These are phyloP conservation scores for Coemansia sp. DNA, from an alignment of 192 early-diverging fungal species.

Conservation along the genomic window DNA sequence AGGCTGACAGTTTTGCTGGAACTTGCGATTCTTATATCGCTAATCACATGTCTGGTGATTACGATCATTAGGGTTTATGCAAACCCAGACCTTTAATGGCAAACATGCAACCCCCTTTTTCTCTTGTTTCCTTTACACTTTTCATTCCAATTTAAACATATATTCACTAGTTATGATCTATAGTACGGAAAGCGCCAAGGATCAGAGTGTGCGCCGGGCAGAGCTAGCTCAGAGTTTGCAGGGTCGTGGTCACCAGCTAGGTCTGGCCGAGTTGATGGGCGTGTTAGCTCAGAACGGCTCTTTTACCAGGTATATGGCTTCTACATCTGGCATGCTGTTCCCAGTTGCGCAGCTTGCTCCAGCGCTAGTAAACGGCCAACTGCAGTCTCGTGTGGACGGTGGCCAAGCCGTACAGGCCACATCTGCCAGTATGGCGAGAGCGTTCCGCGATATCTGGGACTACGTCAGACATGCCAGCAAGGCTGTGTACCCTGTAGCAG, in stretches of 20 bases:
- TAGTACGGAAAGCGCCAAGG: neutral
- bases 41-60: neutral
- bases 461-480: neutral
- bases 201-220: neutral
- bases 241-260: neutral
- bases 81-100: neutral
- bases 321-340: neutral
- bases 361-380: neutral
- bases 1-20: too few relatives aligned
- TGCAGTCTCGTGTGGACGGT: neutral
- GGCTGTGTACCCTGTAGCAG: neutral
- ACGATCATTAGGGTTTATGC: neutral
- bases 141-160: too few relatives aligned
- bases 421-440: neutral
- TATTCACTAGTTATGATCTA: too few relatives aligned
- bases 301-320: neutral
- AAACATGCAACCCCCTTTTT: neutral
- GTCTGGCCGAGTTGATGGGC: neutral
- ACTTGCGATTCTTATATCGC: neutral
- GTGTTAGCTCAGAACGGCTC: neutral
- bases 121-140: too few relatives aligned
- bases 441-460: conserved; percentile 7
- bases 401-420: neutral
- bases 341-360: neutral
- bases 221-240: conserved; percentile 7